Evolutionary conservation across 768 basidiomycete species (phyloP).

Genomic region (Daedaleopsis sinensis): DNA sequence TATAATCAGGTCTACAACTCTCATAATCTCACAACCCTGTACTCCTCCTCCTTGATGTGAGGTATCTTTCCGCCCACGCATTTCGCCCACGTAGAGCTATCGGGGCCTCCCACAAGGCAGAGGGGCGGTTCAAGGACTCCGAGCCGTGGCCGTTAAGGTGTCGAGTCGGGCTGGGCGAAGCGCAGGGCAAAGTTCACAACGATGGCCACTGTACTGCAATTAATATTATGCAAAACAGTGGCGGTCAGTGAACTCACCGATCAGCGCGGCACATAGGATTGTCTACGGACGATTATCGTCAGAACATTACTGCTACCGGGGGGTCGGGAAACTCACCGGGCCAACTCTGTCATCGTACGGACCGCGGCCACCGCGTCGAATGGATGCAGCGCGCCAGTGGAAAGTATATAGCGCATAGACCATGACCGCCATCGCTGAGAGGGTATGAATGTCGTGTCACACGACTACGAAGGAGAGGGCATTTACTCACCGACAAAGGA

Average conservation of each 20-base stretch:
- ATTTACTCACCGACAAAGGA: constrained; percentile 79
- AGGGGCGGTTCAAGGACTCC: no score
- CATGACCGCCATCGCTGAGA: constrained; percentile 93
- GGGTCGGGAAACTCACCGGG: constrained; percentile 65
- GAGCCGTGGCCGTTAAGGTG: constrained; percentile 5
- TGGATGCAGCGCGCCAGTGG: constrained; percentile 94
- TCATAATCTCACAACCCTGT: neutral
- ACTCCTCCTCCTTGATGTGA: neutral
- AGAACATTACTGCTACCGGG: constrained; percentile 16
- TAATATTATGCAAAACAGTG: constrained; percentile 5
- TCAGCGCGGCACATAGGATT: constrained; percentile 78
- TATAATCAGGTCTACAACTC: neutral
- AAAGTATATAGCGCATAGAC: constrained; percentile 93
- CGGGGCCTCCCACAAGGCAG: no score
- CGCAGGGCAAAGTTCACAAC: constrained; percentile 85
- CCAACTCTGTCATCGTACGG: constrained; percentile 97
- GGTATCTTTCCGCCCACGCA: no score
- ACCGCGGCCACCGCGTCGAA: constrained; percentile 87
- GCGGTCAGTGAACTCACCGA: constrained; percentile 49
- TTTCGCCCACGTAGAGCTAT: no score
- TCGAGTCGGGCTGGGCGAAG: constrained; percentile 47
- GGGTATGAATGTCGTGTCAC: constrained; percentile 10
- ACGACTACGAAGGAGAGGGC: neutral
- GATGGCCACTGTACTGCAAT: constrained; percentile 65
- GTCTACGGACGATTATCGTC: constrained; percentile 50